phyloP scores from a whole-genome alignment of 345 rosid species.

The Eucalyptus pauciflora region DNA sequence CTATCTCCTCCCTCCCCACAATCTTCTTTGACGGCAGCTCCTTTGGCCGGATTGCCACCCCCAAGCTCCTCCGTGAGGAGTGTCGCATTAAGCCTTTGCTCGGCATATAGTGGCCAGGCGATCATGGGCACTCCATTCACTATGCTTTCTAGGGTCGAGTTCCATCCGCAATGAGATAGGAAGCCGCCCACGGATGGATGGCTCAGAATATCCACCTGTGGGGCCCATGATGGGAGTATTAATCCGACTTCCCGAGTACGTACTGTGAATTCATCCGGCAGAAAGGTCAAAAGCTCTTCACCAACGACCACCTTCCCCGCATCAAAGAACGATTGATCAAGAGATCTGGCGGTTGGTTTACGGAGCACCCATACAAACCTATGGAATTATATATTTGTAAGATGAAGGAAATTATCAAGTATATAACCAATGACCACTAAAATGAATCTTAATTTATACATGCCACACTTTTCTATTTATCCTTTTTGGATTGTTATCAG shows the following conservation, averaged over 20 bases:
- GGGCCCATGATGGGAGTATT: conserved; percentile 48
- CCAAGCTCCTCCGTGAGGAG: conserved; percentile 33
- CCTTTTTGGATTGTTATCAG: background rate
- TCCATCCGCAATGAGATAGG: conserved; percentile 72
- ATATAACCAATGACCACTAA: background rate
- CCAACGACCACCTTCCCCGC: background rate
- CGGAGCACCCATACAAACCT: conserved; percentile 60
- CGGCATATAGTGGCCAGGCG: conserved; percentile 49
- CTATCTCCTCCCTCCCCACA: conserved; percentile 32
- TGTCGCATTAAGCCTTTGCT: conserved; percentile 42
- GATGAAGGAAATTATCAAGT: background rate
- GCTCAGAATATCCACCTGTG: conserved; percentile 35
- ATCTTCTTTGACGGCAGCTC: background rate
- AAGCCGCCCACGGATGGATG: conserved; percentile 57
- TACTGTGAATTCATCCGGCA: conserved; percentile 19
- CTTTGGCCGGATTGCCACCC: conserved; percentile 21
- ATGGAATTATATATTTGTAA: background rate
- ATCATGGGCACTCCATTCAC: conserved; percentile 40
- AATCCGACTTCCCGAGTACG: conserved; percentile 22
- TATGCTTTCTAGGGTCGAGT: conserved; percentile 49
- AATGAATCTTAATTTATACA: background rate
- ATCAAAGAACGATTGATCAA: conserved; percentile 5
- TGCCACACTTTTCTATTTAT: background rate
- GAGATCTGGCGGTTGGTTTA: conserved; percentile 7
- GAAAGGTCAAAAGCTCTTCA: background rate